Conservation (phyloP, 805 yeast genomes). For the Cyberlindnera euphorbiiphila region DNA sequence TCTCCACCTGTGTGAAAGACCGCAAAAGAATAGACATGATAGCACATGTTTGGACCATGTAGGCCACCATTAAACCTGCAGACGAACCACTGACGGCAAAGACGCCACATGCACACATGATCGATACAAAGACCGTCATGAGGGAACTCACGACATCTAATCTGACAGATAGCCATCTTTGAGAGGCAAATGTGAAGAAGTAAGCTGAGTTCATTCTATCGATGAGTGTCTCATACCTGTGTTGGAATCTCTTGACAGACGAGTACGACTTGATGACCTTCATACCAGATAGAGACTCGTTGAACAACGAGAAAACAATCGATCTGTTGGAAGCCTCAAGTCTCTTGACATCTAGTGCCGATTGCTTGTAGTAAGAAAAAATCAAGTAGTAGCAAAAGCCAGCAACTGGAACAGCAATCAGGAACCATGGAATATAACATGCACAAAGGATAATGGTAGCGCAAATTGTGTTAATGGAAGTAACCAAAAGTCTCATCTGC, state of each 20-base stretch:
- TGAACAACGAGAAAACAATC: slow-evolving; percentile 65
- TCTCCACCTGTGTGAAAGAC: slow-evolving; percentile 62
- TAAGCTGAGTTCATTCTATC: slow-evolving; percentile 67
- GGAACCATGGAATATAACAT: slow-evolving; percentile 73
- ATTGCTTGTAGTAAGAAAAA: slow-evolving; percentile 58
- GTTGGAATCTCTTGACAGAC: slow-evolving; percentile 42
- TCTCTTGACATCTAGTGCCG: slow-evolving; percentile 74
- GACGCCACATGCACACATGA: slow-evolving; percentile 59
- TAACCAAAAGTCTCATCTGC: slow-evolving; percentile 57
- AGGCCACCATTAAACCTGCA: slow-evolving; percentile 67
- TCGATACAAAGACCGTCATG: slow-evolving; percentile 50
- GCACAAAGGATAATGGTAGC: slow-evolving; percentile 66
- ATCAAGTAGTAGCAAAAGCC: slow-evolving; percentile 39
- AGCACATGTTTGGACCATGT: slow-evolving; percentile 52
- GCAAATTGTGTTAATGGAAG: slow-evolving; percentile 45
- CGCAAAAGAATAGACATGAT: slow-evolving; percentile 58
- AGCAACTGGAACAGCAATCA: slow-evolving; percentile 58
- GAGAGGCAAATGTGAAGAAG: slow-evolving; percentile 57
- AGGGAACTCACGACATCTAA: slow-evolving; percentile 51
- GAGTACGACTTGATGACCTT: slow-evolving; percentile 61
- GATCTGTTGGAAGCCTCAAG: slow-evolving; percentile 71
- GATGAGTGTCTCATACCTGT: slow-evolving; percentile 42
- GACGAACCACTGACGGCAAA: slow-evolving; percentile 58
- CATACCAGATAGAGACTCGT: slow-evolving; percentile 44
- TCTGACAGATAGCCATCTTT: slow-evolving; percentile 68